Percentiles rank a stretch among this genome's conserved stretches.
These are phyloP conservation scores for Populus pruinosa DNA, from an alignment of 345 rosid species.

Conservation along the genomic window DNA sequence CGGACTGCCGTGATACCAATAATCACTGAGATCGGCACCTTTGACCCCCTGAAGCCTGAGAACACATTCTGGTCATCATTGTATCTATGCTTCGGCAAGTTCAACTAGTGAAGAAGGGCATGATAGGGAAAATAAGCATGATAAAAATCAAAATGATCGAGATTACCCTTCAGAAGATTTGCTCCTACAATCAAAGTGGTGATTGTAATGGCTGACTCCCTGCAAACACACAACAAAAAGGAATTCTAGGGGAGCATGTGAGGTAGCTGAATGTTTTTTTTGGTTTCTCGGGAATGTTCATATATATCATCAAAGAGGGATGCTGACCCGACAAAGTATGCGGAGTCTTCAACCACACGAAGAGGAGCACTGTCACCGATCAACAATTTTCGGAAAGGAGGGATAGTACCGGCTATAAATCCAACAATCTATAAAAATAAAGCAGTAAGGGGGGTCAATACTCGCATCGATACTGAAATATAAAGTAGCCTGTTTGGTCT, in stretches of 20 bases:
- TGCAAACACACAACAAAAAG: neutral
- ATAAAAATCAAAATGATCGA: neutral
- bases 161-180: conserved; percentile 41
- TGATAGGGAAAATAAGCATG: neutral
- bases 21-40: conserved; percentile 2
- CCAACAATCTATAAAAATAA: conserved; percentile 31
- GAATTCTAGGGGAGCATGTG: neutral
- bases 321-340: conserved; percentile 34
- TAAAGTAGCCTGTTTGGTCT: neutral
- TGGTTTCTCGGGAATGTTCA: neutral
- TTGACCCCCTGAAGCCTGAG: conserved; percentile 23
- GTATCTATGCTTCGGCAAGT: neutral
- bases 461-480: neutral
- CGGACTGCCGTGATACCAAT: conserved; percentile 21
- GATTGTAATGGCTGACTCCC: conserved; percentile 39
- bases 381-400: conserved; percentile 28
- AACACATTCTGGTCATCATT: neutral
- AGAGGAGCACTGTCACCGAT: conserved; percentile 42
- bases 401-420: conserved; percentile 29
- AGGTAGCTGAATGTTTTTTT: neutral
- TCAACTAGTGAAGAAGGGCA: neutral
- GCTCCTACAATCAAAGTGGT: conserved; percentile 44
- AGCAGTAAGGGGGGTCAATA: neutral
- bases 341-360: conserved; percentile 29
- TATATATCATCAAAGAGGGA: neutral